Percentiles rank a stretch among this genome's conserved stretches.
Conservation (phyloP, 345 rosid species). For the Camelina neglecta region DNA sequence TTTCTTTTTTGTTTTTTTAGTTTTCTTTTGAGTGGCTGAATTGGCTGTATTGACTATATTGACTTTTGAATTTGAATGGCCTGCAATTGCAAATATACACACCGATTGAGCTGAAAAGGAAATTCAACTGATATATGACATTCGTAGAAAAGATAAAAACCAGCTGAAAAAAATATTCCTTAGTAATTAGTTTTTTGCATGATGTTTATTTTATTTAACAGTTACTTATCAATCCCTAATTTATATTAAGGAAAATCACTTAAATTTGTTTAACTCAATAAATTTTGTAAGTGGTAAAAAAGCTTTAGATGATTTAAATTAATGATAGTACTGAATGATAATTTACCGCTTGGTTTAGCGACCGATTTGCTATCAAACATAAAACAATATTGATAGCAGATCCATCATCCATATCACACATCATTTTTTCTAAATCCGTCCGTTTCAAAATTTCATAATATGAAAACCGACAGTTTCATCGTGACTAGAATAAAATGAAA, state of each 20-base stretch:
- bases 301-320: background rate
- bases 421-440: background rate
- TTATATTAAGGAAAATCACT: too few relatives aligned
- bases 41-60: background rate
- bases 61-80: background rate
- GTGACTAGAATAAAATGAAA: background rate
- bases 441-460: slow-evolving; percentile 10
- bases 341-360: too few relatives aligned
- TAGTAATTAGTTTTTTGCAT: background rate
- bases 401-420: background rate
- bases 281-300: too few relatives aligned
- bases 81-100: background rate
- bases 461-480: background rate
- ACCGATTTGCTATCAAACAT: too few relatives aligned
- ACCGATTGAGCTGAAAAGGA: background rate
- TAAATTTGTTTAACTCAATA: background rate
- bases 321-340: too few relatives aligned
- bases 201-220: background rate
- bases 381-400: background rate
- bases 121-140: background rate
- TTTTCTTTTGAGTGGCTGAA: background rate
- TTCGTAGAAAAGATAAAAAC: background rate
- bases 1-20: too few relatives aligned
- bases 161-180: background rate
- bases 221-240: too few relatives aligned